A percentile compares a stretch with the other conserved stretches of the same genome.
phyloP scores from a whole-genome alignment of 352 stramenopile species.

The Phytophthora syringae region DNA sequence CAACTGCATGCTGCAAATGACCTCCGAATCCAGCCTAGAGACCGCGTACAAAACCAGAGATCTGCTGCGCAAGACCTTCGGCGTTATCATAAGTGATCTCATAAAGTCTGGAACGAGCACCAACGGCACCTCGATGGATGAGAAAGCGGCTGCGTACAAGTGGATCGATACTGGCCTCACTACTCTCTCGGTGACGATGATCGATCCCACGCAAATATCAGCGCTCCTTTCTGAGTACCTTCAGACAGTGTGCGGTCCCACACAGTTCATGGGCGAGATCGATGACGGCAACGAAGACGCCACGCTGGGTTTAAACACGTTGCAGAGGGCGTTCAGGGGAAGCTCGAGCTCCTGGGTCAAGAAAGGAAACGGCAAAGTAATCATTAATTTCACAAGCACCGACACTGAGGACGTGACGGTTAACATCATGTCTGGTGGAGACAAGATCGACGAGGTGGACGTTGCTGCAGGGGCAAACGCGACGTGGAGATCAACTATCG shows the following conservation, averaged over 20 bases:
- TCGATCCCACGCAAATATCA: slow-evolving; percentile 40
- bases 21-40: slow-evolving; percentile 27
- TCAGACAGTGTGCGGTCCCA: slow-evolving; percentile 36
- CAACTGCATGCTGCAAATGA: slow-evolving; percentile 46
- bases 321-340: slow-evolving; percentile 49
- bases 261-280: slow-evolving; percentile 43
- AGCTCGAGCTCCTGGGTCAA: slow-evolving; percentile 51
- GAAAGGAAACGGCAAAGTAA: slow-evolving; percentile 47
- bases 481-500: slow-evolving; percentile 33
- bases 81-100: slow-evolving; percentile 39
- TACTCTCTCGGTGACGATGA: slow-evolving; percentile 22
- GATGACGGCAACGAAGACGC: slow-evolving; percentile 50
- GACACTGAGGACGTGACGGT: slow-evolving; percentile 42
- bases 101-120: slow-evolving; percentile 33
- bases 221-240: slow-evolving; percentile 40
- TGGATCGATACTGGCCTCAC: background rate
- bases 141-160: slow-evolving; percentile 4
- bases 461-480: slow-evolving; percentile 33
- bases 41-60: slow-evolving; percentile 41
- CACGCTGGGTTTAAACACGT: slow-evolving; percentile 43
- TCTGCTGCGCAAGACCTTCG: slow-evolving; percentile 34
- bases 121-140: slow-evolving; percentile 40
- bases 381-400: slow-evolving; percentile 47
- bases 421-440: slow-evolving; percentile 34
- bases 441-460: slow-evolving; percentile 50